Conservation (phyloP, 345 rosid species). For the Brassica juncea region DNA sequence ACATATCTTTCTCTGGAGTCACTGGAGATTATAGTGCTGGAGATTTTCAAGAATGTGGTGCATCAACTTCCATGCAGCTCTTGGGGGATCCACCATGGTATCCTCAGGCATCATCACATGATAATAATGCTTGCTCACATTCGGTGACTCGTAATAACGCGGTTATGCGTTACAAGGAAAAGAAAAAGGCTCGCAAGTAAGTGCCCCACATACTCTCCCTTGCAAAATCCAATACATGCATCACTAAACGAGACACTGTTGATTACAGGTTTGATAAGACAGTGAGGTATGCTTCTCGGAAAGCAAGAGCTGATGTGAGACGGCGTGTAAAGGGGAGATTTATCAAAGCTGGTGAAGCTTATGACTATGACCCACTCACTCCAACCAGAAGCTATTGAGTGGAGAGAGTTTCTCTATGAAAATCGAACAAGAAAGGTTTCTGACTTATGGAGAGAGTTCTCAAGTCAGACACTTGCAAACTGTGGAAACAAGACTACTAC, state of each 20-base stretch:
- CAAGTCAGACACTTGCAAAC: conserved; percentile 27
- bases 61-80: conserved; percentile 63
- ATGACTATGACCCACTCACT: conserved; percentile 85
- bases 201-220: conserved; percentile 15
- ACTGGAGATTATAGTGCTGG: conserved; percentile 76
- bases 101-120: conserved; percentile 66
- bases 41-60: conserved; percentile 94
- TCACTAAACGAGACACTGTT: conserved; percentile 21
- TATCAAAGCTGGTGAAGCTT: conserved; percentile 94
- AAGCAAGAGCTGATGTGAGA: conserved; percentile 98
- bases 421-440: no score
- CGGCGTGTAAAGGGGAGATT: conserved; percentile 94
- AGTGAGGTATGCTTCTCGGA: conserved; percentile 95
- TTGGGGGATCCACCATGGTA: conserved; percentile 93
- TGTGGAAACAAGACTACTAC: conserved; percentile 28
- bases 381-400: conserved; percentile 83
- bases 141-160: conserved; percentile 73
- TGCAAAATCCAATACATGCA: neutral
- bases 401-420: neutral
- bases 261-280: conserved; percentile 83
- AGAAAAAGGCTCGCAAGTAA: conserved; percentile 93
- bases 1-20: conserved; percentile 85
- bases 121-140: conserved; percentile 44
- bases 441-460: no score
- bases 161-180: conserved; percentile 93